These are phyloP conservation scores for Eucalyptus dawsonii DNA, from an alignment of 345 rosid genomes.

Conservation along the genomic window DNA sequence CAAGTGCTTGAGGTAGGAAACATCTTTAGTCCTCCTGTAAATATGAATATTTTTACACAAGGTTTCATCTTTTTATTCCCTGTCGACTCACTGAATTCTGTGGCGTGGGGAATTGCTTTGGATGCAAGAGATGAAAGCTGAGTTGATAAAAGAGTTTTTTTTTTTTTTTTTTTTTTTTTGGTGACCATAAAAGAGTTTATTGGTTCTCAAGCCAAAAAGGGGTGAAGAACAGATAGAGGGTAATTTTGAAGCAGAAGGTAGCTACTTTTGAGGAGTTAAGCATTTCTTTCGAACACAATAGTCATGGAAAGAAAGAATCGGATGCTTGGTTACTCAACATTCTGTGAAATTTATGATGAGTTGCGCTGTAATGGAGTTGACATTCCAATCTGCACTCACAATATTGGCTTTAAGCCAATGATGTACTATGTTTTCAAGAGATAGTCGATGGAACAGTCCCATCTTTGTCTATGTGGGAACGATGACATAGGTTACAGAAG, in stretches of 20 bases:
- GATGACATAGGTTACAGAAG: neutral
- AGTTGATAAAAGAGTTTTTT: neutral
- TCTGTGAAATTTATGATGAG: neutral
- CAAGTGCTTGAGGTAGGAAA: constrained; percentile 69
- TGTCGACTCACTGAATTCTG: neutral
- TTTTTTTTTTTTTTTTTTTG: no score
- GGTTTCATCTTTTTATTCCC: neutral
- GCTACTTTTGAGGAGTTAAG: neutral
- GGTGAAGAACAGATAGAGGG: neutral
- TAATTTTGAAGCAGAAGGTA: neutral
- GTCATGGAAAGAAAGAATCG: neutral
- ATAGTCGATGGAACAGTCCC: neutral
- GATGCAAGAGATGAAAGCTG: neutral
- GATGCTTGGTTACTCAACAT: neutral
- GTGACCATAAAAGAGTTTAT: neutral
- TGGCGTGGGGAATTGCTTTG: neutral
- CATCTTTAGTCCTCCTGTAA: neutral
- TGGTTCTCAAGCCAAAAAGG: neutral
- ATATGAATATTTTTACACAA: neutral
- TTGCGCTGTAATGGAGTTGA: neutral
- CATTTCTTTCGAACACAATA: neutral
- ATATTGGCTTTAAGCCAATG: neutral
- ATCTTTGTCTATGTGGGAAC: neutral
- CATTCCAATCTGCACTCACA: neutral
- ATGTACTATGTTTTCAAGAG: neutral